Percentiles rank a stretch among this genome's conserved stretches.
Evolutionary conservation across 192 early-diverging fungal species (phyloP).

Genomic region (Backusella luteola): DNA sequence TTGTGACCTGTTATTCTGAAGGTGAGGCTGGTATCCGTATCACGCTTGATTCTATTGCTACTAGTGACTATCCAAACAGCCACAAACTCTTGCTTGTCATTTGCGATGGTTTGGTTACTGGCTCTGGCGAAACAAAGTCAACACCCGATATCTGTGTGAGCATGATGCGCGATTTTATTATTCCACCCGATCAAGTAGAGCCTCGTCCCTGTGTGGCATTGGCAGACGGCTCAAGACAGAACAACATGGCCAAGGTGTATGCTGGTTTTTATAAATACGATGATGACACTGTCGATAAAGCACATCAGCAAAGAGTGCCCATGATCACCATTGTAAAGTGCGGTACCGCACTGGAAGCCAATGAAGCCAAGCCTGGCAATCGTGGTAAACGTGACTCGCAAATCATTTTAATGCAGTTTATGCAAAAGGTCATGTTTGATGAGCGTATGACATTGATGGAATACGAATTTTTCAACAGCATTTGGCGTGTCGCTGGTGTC

Average conservation of each 20-base stretch:
- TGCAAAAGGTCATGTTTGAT: conserved; percentile 88
- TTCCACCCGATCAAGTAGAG: conserved; percentile 51
- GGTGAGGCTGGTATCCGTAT: conserved; percentile 73
- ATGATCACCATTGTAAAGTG: conserved; percentile 61
- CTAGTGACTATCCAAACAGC: conserved; percentile 78
- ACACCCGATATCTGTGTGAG: conserved; percentile 79
- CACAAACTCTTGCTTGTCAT: conserved; percentile 87
- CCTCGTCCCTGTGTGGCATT: conserved; percentile 80
- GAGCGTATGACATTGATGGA: conserved; percentile 84
- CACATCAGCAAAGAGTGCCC: conserved; percentile 65
- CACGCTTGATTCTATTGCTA: conserved; percentile 85
- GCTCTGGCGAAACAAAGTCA: conserved; percentile 65
- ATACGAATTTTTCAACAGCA: conserved; percentile 76
- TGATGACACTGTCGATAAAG: conserved; percentile 66
- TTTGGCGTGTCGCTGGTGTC: conserved; percentile 71
- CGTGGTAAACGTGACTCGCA: conserved; percentile 98
- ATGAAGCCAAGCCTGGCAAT: conserved; percentile 78
- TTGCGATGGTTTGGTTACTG: conserved; percentile 89
- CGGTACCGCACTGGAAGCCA: conserved; percentile 60
- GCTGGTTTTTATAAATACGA: conserved; percentile 87
- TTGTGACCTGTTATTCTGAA: conserved; percentile 94
- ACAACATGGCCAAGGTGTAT: conserved; percentile 93
- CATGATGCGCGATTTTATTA: conserved; percentile 69
- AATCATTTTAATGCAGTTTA: conserved; percentile 92
- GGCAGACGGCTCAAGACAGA: conserved; percentile 84